phyloP scores from a whole-genome alignment of 2,329 filamentous ascomycete genomes.

The Aspergillus sp. region DNA sequence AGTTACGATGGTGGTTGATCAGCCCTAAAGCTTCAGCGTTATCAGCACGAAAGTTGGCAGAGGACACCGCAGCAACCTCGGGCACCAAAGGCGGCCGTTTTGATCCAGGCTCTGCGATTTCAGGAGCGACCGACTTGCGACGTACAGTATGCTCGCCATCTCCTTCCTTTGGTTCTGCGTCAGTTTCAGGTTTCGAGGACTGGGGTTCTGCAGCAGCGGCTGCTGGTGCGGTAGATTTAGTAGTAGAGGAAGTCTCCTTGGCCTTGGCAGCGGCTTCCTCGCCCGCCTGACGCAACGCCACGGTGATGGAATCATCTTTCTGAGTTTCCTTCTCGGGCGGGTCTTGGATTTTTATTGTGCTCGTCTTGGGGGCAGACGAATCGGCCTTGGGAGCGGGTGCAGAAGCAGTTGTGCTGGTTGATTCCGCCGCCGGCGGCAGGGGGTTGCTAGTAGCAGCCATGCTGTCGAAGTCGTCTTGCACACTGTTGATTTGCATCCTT shows the following conservation, averaged over 20 bases:
- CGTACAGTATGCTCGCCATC: slow-evolving; percentile 20
- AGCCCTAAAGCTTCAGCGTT: slow-evolving; percentile 36
- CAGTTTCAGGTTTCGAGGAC: slow-evolving; percentile 9
- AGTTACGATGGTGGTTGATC: slow-evolving; percentile 40
- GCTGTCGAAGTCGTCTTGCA: slow-evolving; percentile 35
- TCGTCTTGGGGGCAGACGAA: slow-evolving; percentile 27
- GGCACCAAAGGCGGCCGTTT: slow-evolving; percentile 34
- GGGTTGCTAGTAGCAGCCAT: slow-evolving; percentile 31
- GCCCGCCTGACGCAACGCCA: slow-evolving; percentile 46
- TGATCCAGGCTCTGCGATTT: slow-evolving; percentile 23
- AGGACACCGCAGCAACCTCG: slow-evolving; percentile 38
- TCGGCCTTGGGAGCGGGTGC: slow-evolving; percentile 25
- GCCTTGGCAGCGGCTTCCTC: slow-evolving; percentile 41
- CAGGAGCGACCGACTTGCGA: slow-evolving; percentile 32
- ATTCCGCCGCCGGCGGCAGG: slow-evolving; percentile 17
- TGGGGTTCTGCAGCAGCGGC: slow-evolving; percentile 9
- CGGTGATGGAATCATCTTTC: slow-evolving; percentile 38
- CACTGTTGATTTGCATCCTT: slow-evolving; percentile 70
- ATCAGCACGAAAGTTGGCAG: slow-evolving; percentile 39
- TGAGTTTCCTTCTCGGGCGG: slow-evolving; percentile 37
- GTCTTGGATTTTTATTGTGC: slow-evolving; percentile 43
- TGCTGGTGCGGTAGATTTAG: slow-evolving; percentile 12
- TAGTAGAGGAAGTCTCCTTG: slow-evolving; percentile 28
- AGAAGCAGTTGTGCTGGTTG: slow-evolving; percentile 24
- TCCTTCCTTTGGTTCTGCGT: slow-evolving; percentile 17